A percentile compares a stretch with the other conserved stretches of the same genome.
Conservation (phyloP, 768 basidiomycete species). For the Trametes maxima region DNA sequence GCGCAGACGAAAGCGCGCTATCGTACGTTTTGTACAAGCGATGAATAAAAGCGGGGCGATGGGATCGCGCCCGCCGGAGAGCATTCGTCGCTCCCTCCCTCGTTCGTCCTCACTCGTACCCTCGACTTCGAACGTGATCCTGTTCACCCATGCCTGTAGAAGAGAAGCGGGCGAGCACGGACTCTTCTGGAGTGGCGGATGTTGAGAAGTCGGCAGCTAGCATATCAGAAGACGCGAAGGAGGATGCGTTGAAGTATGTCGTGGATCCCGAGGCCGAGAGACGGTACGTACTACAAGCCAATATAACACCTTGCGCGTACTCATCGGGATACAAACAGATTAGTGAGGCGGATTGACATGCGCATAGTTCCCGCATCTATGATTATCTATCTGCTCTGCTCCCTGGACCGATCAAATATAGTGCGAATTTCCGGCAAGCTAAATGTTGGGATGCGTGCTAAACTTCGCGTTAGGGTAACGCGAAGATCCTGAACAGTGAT, state of each 20-base stretch:
- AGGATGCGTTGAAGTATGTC: slow-evolving; percentile 1
- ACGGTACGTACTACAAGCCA: not conserved
- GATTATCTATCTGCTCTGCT: slow-evolving; percentile 41
- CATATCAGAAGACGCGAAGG: slow-evolving; percentile 5
- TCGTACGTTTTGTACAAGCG: not conserved
- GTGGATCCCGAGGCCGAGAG: slow-evolving; percentile 10
- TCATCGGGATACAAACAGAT: slow-evolving; percentile 2
- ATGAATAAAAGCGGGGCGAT: too few relatives aligned
- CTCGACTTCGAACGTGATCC: too few relatives aligned
- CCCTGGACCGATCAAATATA: slow-evolving; percentile 25
- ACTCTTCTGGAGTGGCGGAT: not conserved
- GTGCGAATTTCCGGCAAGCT: not conserved
- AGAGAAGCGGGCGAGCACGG: not conserved
- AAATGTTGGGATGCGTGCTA: not conserved
- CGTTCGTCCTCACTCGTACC: too few relatives aligned
- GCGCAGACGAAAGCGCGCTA: too few relatives aligned
- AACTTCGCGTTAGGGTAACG: slow-evolving; percentile 28
- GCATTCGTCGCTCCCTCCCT: too few relatives aligned
- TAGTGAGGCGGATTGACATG: slow-evolving; percentile 31
- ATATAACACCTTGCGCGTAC: not conserved
- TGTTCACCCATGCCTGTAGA: not conserved
- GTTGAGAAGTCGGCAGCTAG: slow-evolving; percentile 7
- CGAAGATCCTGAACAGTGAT: slow-evolving; percentile 38
- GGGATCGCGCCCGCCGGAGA: too few relatives aligned
- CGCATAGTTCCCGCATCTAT: slow-evolving; percentile 40